Conservation (phyloP, 768 basidiomycete genomes). For the Candolleomyces eurysporus region DNA sequence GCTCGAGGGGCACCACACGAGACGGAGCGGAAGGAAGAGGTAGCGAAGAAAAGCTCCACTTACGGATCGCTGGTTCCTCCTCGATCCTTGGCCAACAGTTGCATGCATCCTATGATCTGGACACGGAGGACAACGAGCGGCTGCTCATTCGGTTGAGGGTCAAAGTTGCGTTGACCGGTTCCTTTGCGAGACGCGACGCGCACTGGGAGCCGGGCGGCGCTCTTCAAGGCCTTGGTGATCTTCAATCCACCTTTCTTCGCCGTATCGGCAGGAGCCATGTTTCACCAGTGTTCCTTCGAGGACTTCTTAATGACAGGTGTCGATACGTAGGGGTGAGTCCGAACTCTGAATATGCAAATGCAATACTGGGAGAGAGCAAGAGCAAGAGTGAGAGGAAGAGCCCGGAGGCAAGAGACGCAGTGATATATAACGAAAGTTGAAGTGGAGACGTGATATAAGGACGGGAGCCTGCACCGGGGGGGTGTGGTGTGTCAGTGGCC, state of each 20-base stretch:
- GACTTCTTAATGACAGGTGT: not conserved
- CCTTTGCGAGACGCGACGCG: slow-evolving; percentile 31
- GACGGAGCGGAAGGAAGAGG: not conserved
- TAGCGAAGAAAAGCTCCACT: slow-evolving; percentile 25
- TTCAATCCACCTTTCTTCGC: slow-evolving; percentile 23
- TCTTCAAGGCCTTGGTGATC: slow-evolving; percentile 59
- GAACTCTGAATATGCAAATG: too few species aligned
- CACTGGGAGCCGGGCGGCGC: slow-evolving; percentile 52
- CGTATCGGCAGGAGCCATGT: not conserved
- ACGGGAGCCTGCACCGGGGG: too few species aligned
- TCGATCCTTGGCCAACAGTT: slow-evolving; percentile 62
- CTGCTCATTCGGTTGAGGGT: slow-evolving; percentile 56
- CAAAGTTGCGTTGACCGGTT: slow-evolving; percentile 25
- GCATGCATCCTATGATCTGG: slow-evolving; percentile 63
- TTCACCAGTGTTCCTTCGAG: not conserved
- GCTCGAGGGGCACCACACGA: too few species aligned
- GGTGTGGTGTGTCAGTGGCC: too few species aligned
- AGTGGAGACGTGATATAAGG: too few species aligned
- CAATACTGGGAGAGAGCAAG: too few species aligned
- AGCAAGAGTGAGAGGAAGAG: too few species aligned
- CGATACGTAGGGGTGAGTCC: not conserved
- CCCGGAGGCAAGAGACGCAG: too few species aligned
- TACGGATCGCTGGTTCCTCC: slow-evolving; percentile 78
- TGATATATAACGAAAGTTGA: too few species aligned
- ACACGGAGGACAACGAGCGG: slow-evolving; percentile 68